phyloP scores from a whole-genome alignment of 371 early-diverging fungal genomes.

The Mortierella sp. region DNA sequence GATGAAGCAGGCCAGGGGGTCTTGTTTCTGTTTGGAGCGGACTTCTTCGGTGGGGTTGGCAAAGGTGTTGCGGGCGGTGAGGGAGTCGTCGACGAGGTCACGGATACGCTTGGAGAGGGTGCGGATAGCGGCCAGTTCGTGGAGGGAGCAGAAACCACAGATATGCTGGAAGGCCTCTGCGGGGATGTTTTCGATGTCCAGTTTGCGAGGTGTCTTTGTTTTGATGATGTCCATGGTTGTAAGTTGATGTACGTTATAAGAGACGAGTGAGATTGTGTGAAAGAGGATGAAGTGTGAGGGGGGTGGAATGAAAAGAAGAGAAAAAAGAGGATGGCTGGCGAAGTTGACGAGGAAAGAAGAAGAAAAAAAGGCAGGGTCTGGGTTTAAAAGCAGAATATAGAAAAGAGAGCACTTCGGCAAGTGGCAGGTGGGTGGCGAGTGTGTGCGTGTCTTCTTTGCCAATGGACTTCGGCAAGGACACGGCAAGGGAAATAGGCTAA shows the following conservation, averaged over 20 bases:
- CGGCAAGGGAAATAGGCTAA: no score
- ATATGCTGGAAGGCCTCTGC: constrained; percentile 46
- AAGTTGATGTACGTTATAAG: constrained; percentile 1
- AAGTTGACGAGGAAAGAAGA: background rate
- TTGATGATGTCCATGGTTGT: background rate
- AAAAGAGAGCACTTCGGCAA: background rate
- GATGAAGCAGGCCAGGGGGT: constrained; percentile 34
- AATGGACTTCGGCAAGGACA: no score
- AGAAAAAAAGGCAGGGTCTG: background rate
- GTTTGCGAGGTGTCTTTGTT: background rate
- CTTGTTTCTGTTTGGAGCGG: constrained; percentile 18
- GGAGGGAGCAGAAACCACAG: constrained; percentile 42
- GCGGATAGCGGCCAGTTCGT: constrained; percentile 31
- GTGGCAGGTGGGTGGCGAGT: no score
- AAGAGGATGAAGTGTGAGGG: background rate
- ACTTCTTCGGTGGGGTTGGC: constrained; percentile 16
- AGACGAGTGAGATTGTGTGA: background rate
- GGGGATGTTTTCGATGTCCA: constrained; percentile 10
- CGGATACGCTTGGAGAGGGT: constrained; percentile 37
- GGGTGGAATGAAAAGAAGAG: background rate
- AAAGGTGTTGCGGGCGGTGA: constrained; percentile 36
- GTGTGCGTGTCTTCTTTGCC: no score
- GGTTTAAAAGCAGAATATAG: background rate
- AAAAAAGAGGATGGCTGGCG: background rate
- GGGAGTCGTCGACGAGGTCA: constrained; percentile 46